Conservation (phyloP, 495 filamentous ascomycete species). For the Xylaria scruposa region DNA sequence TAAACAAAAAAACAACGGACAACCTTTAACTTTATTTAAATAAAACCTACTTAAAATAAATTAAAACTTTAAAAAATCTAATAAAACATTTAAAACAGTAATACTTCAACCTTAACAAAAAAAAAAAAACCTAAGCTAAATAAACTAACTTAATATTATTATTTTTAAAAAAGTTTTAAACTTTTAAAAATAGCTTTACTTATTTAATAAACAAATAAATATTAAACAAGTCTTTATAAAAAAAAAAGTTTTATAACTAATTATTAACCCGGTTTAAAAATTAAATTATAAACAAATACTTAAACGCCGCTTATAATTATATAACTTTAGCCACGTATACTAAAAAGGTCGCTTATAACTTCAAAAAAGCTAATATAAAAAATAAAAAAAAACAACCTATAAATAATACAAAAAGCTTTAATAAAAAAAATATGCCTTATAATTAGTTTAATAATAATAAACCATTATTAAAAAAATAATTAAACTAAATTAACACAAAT, state of each 20-base stretch:
- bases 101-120: not conserved
- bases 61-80: not conserved
- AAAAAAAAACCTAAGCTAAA: not conserved
- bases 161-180: not conserved
- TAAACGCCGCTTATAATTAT: not conserved
- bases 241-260: not conserved
- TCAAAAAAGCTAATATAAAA: not conserved
- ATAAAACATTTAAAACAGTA: not conserved
- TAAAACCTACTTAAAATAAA: not conserved
- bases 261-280: not conserved
- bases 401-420: not conserved
- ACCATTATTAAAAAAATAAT: too few relatives aligned
- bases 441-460: not conserved
- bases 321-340: too few relatives aligned
- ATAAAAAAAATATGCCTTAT: not conserved
- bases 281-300: not conserved
- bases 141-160: not conserved
- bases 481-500: too few relatives aligned
- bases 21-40: not conserved
- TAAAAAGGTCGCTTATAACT: not conserved
- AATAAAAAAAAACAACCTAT: not conserved
- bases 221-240: not conserved
- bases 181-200: not conserved
- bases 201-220: not conserved
- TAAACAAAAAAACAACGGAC: not conserved